These are phyloP conservation scores for Coffea eugenioides DNA, from an alignment of 257 asterid species.

Conservation along the genomic window DNA sequence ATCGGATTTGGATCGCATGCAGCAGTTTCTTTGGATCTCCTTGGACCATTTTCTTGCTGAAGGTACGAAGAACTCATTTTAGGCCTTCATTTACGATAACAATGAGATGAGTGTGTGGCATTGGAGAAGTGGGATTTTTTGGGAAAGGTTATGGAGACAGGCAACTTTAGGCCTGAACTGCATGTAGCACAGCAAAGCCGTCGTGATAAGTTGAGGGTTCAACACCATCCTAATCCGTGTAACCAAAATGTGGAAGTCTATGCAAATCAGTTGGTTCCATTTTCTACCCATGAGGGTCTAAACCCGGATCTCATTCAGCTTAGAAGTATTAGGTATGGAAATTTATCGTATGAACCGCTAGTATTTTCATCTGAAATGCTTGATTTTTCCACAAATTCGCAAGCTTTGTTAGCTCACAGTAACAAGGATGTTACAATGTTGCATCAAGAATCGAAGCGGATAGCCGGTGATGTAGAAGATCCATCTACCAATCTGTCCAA, in stretches of 20 bases:
- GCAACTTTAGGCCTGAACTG: conserved; percentile 41
- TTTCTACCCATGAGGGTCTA: conserved; percentile 14
- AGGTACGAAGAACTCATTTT: not conserved
- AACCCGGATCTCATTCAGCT: conserved; percentile 25
- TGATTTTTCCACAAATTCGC: conserved; percentile 23
- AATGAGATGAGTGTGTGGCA: not conserved
- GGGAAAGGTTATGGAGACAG: conserved; percentile 40
- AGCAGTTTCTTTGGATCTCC: not conserved
- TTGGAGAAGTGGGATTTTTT: not conserved
- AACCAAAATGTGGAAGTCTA: conserved; percentile 23
- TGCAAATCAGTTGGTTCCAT: conserved; percentile 22
- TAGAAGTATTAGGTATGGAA: conserved; percentile 28
- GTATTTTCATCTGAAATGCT: conserved; percentile 36
- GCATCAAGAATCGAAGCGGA: conserved; percentile 21
- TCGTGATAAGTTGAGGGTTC: conserved; percentile 56
- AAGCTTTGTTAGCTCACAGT: conserved; percentile 10
- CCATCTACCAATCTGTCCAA: conserved; percentile 5
- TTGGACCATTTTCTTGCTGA: too few species aligned
- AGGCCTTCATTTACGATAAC: not conserved
- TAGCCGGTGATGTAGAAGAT: conserved; percentile 2
- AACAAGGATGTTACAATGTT: conserved; percentile 15
- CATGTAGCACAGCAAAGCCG: conserved; percentile 82
- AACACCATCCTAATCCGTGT: conserved; percentile 20
- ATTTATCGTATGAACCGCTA: conserved; percentile 33
- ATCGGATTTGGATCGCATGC: conserved; percentile 9